These are phyloP conservation scores for Coemansia sp. DNA, from an alignment of 192 early-diverging fungal species.

Conservation along the genomic window DNA sequence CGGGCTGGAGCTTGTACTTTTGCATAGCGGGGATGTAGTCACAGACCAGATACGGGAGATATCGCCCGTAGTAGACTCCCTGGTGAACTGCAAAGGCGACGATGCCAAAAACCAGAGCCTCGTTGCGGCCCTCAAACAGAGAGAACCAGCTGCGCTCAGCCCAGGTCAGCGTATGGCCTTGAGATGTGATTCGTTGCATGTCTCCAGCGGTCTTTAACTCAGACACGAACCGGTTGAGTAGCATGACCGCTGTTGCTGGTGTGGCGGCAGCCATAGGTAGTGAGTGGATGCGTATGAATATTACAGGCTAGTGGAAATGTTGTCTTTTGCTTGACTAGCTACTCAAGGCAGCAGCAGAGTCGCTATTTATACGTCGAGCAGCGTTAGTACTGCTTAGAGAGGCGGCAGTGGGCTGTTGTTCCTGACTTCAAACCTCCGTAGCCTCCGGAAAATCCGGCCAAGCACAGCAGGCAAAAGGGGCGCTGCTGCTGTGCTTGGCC, in stretches of 20 bases:
- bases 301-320: not conserved
- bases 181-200: constrained; percentile 9
- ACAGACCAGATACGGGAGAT: constrained; percentile 75
- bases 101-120: constrained; percentile 64
- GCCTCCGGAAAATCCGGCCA: not conserved
- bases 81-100: constrained; percentile 83
- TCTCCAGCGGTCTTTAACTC: constrained; percentile 24
- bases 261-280: not conserved
- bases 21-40: constrained; percentile 78
- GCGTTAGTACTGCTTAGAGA: not conserved
- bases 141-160: constrained; percentile 63
- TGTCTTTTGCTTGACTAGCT: not conserved
- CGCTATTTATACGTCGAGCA: not conserved
- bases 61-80: constrained; percentile 85
- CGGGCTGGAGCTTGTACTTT: constrained; percentile 73
- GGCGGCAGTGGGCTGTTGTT: not conserved
- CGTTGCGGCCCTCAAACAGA: constrained; percentile 65
- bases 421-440: not conserved
- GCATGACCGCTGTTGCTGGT: not conserved
- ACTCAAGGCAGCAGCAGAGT: not conserved
- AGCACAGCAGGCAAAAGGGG: not conserved
- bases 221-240: constrained; percentile 26
- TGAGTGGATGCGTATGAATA: not conserved
- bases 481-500: not conserved
- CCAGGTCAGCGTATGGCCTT: constrained; percentile 30